A percentile compares a stretch with the other conserved stretches of the same genome.
Conservation (phyloP, 2,329 filamentous ascomycete species). For the Fusarium chlamydosporum region DNA sequence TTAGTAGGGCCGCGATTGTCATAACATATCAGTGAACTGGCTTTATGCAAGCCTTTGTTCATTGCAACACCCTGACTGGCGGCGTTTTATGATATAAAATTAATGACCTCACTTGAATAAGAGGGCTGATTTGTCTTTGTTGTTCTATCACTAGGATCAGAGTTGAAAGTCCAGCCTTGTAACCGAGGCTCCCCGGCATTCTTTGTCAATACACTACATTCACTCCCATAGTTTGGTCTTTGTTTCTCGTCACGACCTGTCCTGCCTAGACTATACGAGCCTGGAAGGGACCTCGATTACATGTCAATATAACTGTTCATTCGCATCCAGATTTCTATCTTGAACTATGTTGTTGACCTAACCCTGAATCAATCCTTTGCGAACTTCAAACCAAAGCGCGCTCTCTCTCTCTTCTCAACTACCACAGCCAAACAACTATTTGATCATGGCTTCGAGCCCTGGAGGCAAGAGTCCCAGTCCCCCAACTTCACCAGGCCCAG, state of each 20-base stretch:
- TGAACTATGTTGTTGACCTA: not conserved
- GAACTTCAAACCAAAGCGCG: not conserved
- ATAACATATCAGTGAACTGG: not conserved
- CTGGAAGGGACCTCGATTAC: not conserved
- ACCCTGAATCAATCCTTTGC: not conserved
- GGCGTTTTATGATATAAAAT: not conserved
- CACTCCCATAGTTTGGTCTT: not conserved
- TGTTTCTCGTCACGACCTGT: constrained; percentile 1
- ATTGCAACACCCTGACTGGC: not conserved
- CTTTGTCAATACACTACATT: not conserved
- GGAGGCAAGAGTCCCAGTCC: not conserved
- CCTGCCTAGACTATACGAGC: not conserved
- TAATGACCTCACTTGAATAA: not conserved
- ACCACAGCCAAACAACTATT: not conserved
- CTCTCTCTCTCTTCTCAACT: not conserved
- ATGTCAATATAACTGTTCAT: not conserved
- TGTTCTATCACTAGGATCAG: not conserved
- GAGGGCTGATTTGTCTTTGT: constrained; percentile 26
- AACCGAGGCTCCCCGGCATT: not conserved
- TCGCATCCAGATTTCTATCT: not conserved
- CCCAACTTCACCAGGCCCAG: not conserved
- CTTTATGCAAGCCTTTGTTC: constrained; percentile 22
- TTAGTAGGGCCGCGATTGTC: not conserved
- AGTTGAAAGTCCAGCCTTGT: not conserved
- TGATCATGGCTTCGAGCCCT: constrained; percentile 17